phyloP scores from a whole-genome alignment of 768 basidiomycete genomes.

The Butyriboletus loyo region DNA sequence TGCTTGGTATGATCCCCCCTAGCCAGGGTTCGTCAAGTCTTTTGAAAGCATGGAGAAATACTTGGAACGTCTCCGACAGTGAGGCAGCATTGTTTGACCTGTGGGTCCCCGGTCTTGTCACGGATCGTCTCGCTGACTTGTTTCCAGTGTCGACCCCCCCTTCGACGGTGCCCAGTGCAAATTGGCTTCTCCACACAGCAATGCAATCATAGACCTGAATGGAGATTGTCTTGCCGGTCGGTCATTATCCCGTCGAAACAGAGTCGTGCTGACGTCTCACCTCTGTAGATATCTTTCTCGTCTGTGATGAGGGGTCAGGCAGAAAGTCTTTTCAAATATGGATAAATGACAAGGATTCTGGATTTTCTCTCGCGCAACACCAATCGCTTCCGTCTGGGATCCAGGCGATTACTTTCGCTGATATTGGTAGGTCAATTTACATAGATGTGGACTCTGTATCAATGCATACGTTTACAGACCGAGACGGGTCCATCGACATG shows the following conservation, averaged over 20 bases:
- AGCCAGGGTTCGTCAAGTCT: slow-evolving; percentile 34
- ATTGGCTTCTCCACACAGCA: slow-evolving; percentile 88
- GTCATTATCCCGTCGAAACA: neutral
- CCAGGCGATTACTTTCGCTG: slow-evolving; percentile 83
- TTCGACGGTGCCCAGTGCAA: slow-evolving; percentile 67
- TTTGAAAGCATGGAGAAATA: slow-evolving; percentile 77
- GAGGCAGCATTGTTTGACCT: slow-evolving; percentile 58
- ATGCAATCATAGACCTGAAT: slow-evolving; percentile 90
- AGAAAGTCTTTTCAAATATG: slow-evolving; percentile 82
- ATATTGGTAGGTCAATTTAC: slow-evolving; percentile 61
- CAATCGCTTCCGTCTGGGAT: slow-evolving; percentile 71
- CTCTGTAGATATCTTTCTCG: slow-evolving; percentile 76
- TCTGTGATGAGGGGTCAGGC: slow-evolving; percentile 68
- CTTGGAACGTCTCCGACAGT: slow-evolving; percentile 60
- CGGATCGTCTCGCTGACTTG: slow-evolving; percentile 4
- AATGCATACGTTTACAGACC: slow-evolving; percentile 47
- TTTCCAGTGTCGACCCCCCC: slow-evolving; percentile 51
- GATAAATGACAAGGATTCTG: slow-evolving; percentile 78
- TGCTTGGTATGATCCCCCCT: slow-evolving; percentile 64
- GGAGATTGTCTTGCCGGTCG: slow-evolving; percentile 93
- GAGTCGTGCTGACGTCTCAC: neutral
- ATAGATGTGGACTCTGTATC: neutral
- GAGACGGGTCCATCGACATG: slow-evolving; percentile 96
- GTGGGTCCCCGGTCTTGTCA: slow-evolving; percentile 40
- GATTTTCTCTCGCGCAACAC: slow-evolving; percentile 66